Base-by-base conservation (phyloP, 2,329 filamentous ascomycete species). In the Neonectria faginata region DNA sequence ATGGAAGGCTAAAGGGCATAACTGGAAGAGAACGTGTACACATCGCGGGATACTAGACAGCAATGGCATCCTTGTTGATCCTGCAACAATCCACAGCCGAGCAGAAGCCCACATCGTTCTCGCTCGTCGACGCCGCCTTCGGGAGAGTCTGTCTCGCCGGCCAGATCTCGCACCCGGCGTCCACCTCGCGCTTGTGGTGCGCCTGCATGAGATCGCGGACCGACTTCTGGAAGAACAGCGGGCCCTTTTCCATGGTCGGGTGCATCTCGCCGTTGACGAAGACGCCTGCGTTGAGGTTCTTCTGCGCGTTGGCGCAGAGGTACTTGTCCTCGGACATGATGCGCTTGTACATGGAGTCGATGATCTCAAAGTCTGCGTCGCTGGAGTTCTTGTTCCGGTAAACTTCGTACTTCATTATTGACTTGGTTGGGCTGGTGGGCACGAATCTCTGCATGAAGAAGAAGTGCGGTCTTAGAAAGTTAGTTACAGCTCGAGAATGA, bases 241-340 rank as follows among this genome's bases (percentile, higher is more conserved):
- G 85, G 0, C 86, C 85, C 74, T 88, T 85, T 75, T 91, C 88
- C 75, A 85, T 83, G 54, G 81, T 79, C 0, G 88, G 88, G 73
- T 91, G 88, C 75, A 90, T 79, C 73, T 89, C 84, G 57, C 88
- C 88, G 70, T 87, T 89, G 73, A 88, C 78, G 64, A 89, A 90
- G 56, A 89, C 82, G 8, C 87, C 87, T 0, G 85, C 81, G 73
- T 88, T 86, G 69, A 90, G 81, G 74, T 91, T 90, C 74, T 81
- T 82, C 73, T 90, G 88, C 1, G 86, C 83, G 12, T 82, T 82
- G 68, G 83, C 79, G 78, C 88, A 90, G 27, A 91, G 84, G 9
- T 84, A 80, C 72, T 90, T 90, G 79, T 91, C 88, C 75, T 91
- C 88, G 1, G 82, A 81, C 85, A 90, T 86, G 75, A 91, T 84